Conservation (phyloP, 2,329 filamentous ascomycete genomes). For the Didymellaceae sp. region DNA sequence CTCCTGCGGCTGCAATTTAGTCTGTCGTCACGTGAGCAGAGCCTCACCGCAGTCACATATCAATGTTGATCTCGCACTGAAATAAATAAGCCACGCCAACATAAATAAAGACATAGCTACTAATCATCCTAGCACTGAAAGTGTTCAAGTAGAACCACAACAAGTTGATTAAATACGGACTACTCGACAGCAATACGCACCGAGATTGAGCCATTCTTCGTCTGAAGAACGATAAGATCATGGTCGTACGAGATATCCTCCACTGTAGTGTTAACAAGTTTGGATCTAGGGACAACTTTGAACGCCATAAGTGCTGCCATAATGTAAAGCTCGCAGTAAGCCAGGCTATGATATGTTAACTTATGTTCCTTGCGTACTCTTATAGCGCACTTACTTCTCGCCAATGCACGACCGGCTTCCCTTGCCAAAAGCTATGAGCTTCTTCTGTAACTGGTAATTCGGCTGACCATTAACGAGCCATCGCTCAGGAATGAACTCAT, state of each 20-base stretch:
- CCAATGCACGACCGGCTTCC: constrained; percentile 41
- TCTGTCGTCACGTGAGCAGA: too few relatives aligned
- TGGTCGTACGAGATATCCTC: constrained; percentile 36
- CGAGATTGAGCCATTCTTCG: constrained; percentile 33
- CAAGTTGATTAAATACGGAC: too few relatives aligned
- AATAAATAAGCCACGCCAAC: too few relatives aligned
- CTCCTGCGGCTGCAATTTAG: too few relatives aligned
- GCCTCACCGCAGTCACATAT: too few relatives aligned
- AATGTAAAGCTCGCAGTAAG: constrained; percentile 35
- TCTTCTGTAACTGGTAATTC: constrained; percentile 30
- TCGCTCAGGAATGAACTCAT: constrained; percentile 41
- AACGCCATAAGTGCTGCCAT: constrained; percentile 33
- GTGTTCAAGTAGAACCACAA: too few relatives aligned
- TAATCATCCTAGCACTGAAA: neutral
- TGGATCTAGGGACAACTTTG: constrained; percentile 29
- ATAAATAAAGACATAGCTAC: neutral
- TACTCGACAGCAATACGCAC: constrained; percentile 33
- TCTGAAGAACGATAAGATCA: constrained; percentile 35
- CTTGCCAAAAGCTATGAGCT: constrained; percentile 37
- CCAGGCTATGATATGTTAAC: constrained; percentile 20
- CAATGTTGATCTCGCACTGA: too few relatives aligned
- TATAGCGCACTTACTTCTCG: constrained; percentile 30
- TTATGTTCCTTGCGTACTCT: neutral
- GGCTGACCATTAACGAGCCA: constrained; percentile 39
- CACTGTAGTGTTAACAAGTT: constrained; percentile 31